phyloP scores from a whole-genome alignment of 129 eudicot genomes.

The Pseudognaphalium luteoalbum region DNA sequence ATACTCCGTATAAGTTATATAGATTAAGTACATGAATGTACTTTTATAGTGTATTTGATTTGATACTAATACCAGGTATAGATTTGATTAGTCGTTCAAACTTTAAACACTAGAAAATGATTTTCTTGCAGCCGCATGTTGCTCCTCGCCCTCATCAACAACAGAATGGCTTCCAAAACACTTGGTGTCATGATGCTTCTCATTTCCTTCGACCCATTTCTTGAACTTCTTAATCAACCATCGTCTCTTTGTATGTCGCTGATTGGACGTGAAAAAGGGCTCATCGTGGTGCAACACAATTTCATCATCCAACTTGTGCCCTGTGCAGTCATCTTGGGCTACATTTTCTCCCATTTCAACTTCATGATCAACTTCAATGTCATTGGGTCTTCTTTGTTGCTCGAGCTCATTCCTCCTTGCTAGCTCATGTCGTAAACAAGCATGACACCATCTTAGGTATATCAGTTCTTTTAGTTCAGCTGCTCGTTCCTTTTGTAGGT shows the following conservation, averaged over 20 bases:
- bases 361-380: conserved; percentile 21
- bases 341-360: conserved; percentile 23
- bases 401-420: conserved; percentile 47
- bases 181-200: conserved; percentile 39
- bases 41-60: neutral
- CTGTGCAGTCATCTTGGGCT: conserved; percentile 27
- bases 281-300: conserved; percentile 15
- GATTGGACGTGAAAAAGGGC: conserved; percentile 27
- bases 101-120: conserved; percentile 30
- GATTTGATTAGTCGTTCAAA: neutral
- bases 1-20: too few relatives aligned
- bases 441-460: conserved; percentile 62
- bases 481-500: conserved; percentile 46
- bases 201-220: conserved; percentile 68
- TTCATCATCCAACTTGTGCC: conserved; percentile 28
- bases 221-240: conserved; percentile 55
- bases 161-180: conserved; percentile 42
- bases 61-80: neutral
- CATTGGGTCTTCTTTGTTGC: conserved; percentile 28
- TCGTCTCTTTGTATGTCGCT: conserved; percentile 37
- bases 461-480: conserved; percentile 51
- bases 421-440: conserved; percentile 66
- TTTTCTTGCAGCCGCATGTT: conserved; percentile 34
- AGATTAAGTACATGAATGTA: too few relatives aligned
- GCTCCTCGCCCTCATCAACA: conserved; percentile 31